A percentile compares a stretch with the other conserved stretches of the same genome.
These are phyloP conservation scores for Penicillium freii DNA, from an alignment of 2,329 filamentous ascomycete species.

Conservation along the genomic window DNA sequence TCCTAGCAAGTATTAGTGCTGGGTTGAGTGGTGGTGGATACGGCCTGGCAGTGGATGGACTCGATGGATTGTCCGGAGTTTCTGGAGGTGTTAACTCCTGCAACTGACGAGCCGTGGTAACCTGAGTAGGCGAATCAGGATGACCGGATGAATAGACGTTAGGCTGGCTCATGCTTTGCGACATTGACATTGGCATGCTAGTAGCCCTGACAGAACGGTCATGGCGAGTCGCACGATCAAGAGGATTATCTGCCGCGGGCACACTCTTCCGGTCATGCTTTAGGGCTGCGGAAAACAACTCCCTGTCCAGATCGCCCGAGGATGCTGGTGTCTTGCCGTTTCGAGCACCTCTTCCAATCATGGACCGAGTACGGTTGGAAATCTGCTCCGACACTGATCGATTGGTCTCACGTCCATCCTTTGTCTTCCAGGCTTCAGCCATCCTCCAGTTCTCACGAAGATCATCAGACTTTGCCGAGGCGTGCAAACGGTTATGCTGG, in stretches of 20 bases:
- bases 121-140: not conserved
- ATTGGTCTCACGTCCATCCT: constrained; percentile 1
- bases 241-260: not conserved
- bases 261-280: constrained; percentile 20
- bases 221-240: not conserved
- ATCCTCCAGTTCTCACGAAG: constrained; percentile 22
- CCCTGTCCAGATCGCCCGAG: constrained; percentile 25
- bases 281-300: constrained; percentile 27
- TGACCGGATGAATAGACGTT: not conserved
- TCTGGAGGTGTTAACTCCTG: constrained; percentile 4
- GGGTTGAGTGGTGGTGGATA: not conserved
- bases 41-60: not conserved
- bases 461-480: constrained; percentile 20
- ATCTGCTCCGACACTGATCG: not conserved
- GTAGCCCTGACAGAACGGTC: not conserved
- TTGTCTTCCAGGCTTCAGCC: constrained; percentile 21
- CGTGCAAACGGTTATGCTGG: constrained; percentile 14
- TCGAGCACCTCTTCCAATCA: not conserved
- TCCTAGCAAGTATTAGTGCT: constrained; percentile 4
- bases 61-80: not conserved
- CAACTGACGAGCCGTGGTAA: constrained; percentile 7
- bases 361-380: not conserved
- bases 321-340: not conserved
- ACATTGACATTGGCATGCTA: not conserved
- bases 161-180: constrained; percentile 3